Base-by-base conservation (phyloP, 2,329 filamentous ascomycete species). In the Pseudogymnoascus destructans region DNA sequence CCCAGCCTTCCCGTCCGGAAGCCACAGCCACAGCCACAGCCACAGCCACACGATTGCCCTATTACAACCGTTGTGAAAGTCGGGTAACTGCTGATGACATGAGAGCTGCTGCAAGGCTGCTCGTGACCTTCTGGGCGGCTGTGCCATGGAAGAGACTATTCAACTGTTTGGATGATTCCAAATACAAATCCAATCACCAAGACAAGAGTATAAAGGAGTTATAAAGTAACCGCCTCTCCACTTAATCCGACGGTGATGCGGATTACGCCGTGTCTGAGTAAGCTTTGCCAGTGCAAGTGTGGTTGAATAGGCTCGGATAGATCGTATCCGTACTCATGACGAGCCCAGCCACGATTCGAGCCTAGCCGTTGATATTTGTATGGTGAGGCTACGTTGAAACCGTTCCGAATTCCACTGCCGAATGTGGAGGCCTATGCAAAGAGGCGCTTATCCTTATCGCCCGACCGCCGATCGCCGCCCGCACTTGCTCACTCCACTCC, bases 371-470 rank as follows among this genome's bases (percentile, higher is more conserved):
- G 23, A 52, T 30, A 52, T 52, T 52, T 30, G n/a, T 17, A 10
- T 52, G 46, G 46, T 52, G 46, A 52, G 17, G 25, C 25, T 17
- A 9, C 17, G 46, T 52, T 30, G 46, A 52, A 52, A 52, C 46
- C 25, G 46, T 52, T 15, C 30, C 23, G 46, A 52, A 30, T 3
- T 27, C 11, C 25, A 30, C n/a, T 52, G n/a, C 46, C 25, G 23
- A 30, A 52, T 30, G 46, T 52, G 46, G 46, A 52, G 46, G 46
- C 46, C 46, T 52, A 52, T 52, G 46, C 46, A 52, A 52, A 52
- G 23, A 9, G 46, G 46, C 46, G 25, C 46, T 52, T 52, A 52
- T 52, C 46, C 23, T 52, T 52, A 52, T 52, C 46, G 46, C 46
- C 23, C 30, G 30, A 52, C 30, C 46, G 46, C 46, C 46, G 46